Evolutionary conservation across 2,329 filamentous ascomycete species (phyloP).

Genomic region (Venturia asperata): DNA sequence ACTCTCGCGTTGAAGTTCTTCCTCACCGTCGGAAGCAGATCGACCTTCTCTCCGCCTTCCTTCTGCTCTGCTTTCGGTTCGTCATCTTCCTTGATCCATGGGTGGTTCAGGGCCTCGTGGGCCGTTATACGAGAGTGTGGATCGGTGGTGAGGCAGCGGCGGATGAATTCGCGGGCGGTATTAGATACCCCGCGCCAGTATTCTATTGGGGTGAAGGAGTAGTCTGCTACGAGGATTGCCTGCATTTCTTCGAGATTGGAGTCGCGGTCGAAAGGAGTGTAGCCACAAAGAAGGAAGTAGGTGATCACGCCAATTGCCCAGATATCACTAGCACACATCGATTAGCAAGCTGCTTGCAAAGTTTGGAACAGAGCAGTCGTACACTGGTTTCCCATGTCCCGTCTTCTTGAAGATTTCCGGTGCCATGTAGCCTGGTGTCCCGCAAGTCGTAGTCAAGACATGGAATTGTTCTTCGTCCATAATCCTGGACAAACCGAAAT

Average conservation of each 20-base stretch:
- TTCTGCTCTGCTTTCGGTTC: conserved; percentile 32
- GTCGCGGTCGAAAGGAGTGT: conserved; percentile 96
- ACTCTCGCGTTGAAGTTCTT: conserved; percentile 63
- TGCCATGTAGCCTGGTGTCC: conserved; percentile 97
- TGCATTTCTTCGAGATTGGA: conserved; percentile 99
- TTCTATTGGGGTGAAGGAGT: conserved; percentile 86
- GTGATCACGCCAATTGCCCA: conserved; percentile 99
- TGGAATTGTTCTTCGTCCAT: conserved; percentile 99
- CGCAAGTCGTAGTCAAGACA: conserved; percentile 93
- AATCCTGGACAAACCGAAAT: conserved; percentile 91
- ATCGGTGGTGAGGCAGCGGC: conserved; percentile 84
- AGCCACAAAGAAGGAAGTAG: conserved; percentile 95
- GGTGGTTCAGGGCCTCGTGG: conserved; percentile 62
- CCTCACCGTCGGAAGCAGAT: conserved; percentile 58
- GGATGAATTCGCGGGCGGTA: conserved; percentile 82
- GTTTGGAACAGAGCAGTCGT: conserved; percentile 26
- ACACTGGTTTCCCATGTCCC: conserved; percentile 94
- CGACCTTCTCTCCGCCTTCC: conserved; percentile 37
- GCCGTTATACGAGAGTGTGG: conserved; percentile 82
- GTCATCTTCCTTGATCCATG: conserved; percentile 56
- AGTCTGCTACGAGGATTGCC: conserved; percentile 93
- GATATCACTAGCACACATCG: conserved; percentile 56
- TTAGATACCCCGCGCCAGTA: conserved; percentile 94
- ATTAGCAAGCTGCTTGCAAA: background rate
- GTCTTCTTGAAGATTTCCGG: conserved; percentile 99